Conservation (phyloP, 1,284 basidiomycete species). For the Puccinia polysora region DNA sequence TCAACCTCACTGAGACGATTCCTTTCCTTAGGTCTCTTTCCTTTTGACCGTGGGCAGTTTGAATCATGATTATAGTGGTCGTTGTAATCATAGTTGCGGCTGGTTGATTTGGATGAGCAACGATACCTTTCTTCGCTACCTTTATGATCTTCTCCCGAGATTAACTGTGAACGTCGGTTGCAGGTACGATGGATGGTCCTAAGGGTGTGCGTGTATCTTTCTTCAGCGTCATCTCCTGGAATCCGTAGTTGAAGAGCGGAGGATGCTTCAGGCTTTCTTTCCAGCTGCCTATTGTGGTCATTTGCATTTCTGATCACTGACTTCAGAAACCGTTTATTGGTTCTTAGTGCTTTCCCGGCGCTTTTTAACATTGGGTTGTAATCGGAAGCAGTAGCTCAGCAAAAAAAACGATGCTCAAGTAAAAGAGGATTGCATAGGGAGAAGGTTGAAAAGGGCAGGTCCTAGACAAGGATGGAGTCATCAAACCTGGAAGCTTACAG, state of each 20-base stretch:
- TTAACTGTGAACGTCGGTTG: no score
- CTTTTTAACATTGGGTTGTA: background rate
- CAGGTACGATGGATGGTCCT: background rate
- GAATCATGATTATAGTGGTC: no score
- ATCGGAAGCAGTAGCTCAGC: background rate
- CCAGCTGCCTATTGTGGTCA: constrained; percentile 47
- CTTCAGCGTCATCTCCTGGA: background rate
- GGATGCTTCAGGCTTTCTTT: constrained; percentile 41
- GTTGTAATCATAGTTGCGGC: no score
- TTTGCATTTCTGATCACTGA: constrained; percentile 48
- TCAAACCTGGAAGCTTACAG: background rate
- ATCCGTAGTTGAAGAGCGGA: background rate
- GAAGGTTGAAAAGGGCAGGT: background rate
- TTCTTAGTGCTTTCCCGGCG: constrained; percentile 20
- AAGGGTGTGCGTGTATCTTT: background rate
- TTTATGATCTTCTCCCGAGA: no score
- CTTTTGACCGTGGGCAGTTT: no score
- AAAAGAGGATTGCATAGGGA: no score
- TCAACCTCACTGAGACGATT: no score
- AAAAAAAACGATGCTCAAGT: no score
- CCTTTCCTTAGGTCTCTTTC: no score
- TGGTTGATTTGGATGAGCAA: no score
- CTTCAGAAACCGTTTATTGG: constrained; percentile 49
- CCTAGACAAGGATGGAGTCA: background rate
- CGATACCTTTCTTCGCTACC: no score